Percentiles rank a stretch among this genome's conserved stretches.
Evolutionary conservation across 208 protist genomes (phyloP).

Genomic region (Kentomonas sorsogonicus): DNA sequence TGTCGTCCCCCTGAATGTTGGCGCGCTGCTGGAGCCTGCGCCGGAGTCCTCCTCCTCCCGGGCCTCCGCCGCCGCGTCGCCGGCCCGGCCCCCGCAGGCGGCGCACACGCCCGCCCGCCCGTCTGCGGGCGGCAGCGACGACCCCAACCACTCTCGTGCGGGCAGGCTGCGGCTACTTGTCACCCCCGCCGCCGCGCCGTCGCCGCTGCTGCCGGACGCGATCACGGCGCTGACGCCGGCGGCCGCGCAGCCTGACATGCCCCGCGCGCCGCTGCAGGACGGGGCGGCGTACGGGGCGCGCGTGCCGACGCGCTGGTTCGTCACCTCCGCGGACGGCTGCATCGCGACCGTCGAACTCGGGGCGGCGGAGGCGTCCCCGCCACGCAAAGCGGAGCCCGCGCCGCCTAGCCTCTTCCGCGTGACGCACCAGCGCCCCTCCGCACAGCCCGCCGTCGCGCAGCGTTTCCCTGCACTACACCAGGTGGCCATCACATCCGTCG

Average conservation of each 20-base stretch:
- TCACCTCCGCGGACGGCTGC: neutral
- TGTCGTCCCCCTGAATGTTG: slow-evolving; percentile 24
- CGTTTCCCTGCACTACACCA: too few species aligned
- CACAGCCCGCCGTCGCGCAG: slow-evolving; percentile 6
- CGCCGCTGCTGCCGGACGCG: slow-evolving; percentile 4
- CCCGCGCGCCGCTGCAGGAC: neutral
- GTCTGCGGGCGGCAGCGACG: too few species aligned
- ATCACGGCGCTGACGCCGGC: slow-evolving; percentile 7
- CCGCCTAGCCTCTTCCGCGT: neutral
- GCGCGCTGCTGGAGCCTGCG: slow-evolving; percentile 13
- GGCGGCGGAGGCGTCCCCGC: neutral
- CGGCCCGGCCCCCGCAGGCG: too few species aligned
- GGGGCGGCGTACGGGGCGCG: neutral
- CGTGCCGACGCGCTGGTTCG: too few species aligned
- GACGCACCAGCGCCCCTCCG: slow-evolving; percentile 18
- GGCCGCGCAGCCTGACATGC: too few species aligned
- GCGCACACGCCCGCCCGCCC: too few species aligned
- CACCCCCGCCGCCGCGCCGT: too few species aligned
- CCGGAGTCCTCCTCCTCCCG: neutral
- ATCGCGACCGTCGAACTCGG: neutral
- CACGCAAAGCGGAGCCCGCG: neutral
- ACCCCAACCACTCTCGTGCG: too few species aligned
- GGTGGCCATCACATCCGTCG: too few species aligned
- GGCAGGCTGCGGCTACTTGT: too few species aligned
- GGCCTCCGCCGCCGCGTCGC: neutral